These are phyloP conservation scores for Fusarium bactridioides DNA, from an alignment of 2,329 filamentous ascomycete species.

Conservation along the genomic window DNA sequence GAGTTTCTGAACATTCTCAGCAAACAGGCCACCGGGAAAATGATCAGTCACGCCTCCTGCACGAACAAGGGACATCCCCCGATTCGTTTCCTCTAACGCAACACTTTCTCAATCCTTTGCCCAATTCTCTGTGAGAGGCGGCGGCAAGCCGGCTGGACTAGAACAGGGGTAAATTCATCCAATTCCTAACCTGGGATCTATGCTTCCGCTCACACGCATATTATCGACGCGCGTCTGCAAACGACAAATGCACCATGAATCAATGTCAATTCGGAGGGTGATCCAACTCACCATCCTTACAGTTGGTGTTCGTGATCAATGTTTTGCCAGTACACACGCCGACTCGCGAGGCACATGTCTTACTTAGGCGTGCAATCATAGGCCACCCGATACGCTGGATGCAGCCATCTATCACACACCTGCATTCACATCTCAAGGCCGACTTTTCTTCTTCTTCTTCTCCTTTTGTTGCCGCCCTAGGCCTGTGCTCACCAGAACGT, in stretches of 20 bases:
- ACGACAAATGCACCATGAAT: not conserved
- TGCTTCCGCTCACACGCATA: not conserved
- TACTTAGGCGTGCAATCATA: not conserved
- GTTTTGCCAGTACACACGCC: not conserved
- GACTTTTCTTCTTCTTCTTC: not conserved
- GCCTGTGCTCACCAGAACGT: not conserved
- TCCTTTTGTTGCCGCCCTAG: conserved; percentile 4
- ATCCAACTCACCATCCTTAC: not conserved
- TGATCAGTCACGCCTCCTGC: not conserved
- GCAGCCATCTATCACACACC: conserved; percentile 8
- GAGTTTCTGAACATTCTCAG: not conserved
- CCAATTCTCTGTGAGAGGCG: not conserved
- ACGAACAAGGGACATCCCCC: not conserved
- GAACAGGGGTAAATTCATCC: not conserved
- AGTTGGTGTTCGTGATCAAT: not conserved
- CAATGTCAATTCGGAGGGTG: not conserved
- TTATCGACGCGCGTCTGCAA: not conserved
- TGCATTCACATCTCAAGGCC: conserved; percentile 7
- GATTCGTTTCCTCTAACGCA: not conserved
- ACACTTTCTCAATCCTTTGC: not conserved
- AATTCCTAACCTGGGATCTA: not conserved
- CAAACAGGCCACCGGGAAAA: not conserved
- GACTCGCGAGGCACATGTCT: conserved; percentile 1
- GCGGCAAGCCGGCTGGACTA: not conserved
- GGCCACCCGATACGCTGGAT: conserved; percentile 8